Conservation (phyloP, 169 alveolate genomes). For the Plasmodium yoelii region DNA sequence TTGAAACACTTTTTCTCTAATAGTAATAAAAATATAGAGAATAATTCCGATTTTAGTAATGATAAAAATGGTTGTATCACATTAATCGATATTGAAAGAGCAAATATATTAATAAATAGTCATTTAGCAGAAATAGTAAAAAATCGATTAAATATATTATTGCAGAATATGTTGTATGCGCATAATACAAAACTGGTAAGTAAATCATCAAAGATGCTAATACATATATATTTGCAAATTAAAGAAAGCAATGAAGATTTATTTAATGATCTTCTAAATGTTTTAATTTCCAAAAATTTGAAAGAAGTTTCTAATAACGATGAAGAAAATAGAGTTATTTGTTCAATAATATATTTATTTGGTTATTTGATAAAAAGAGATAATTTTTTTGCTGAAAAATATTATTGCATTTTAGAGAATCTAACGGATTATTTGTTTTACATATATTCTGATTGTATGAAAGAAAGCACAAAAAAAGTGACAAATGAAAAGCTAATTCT, state of each 20-base stretch:
- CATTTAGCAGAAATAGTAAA: conserved; percentile 15
- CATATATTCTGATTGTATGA: conserved; percentile 18
- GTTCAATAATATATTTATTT: conserved; percentile 26
- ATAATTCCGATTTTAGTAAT: neutral
- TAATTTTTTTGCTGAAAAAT: conserved; percentile 29
- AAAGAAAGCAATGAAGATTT: neutral
- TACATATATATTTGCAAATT: neutral
- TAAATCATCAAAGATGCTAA: conserved; percentile 11
- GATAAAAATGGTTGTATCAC: too few relatives aligned
- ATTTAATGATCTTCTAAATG: neutral
- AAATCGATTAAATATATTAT: conserved; percentile 18
- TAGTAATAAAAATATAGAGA: neutral
- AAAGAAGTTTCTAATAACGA: neutral
- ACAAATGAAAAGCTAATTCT: neutral
- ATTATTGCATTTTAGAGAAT: conserved; percentile 21
- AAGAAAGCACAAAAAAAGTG: neutral
- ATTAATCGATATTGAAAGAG: neutral
- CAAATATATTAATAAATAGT: neutral
- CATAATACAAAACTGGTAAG: conserved; percentile 9
- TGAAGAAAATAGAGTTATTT: neutral
- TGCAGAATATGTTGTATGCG: conserved; percentile 14
- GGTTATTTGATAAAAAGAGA: conserved; percentile 62
- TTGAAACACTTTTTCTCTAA: conserved; percentile 11
- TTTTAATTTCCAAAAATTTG: neutral
- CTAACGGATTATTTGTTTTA: conserved; percentile 36